Conservation (phyloP, 371 early-diverging fungal genomes). For the Scutellospora calospora region DNA sequence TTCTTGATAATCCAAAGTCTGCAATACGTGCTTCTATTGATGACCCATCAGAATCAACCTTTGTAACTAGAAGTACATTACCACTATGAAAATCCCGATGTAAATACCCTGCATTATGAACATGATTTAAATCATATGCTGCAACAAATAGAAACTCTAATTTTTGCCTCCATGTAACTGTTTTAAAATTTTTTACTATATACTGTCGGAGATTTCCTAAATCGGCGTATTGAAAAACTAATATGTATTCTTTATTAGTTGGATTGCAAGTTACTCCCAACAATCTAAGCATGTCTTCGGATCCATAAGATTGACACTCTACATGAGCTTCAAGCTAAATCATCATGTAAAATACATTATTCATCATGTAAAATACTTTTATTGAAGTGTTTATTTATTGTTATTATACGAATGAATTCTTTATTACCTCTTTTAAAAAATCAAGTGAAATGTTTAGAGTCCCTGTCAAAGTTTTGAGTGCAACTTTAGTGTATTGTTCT, state of each 20-base stretch:
- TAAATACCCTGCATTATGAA: background rate
- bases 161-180: background rate
- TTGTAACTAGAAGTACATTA: background rate
- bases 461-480: background rate
- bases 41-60: background rate
- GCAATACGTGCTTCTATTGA: background rate
- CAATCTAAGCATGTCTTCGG: background rate
- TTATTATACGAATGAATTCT: too few species aligned
- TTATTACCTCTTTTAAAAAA: background rate
- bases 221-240: background rate
- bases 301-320: background rate
- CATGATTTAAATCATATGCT: background rate
- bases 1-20: background rate
- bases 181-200: background rate
- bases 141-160: background rate
- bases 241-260: background rate
- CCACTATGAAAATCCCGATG: slow-evolving; percentile 17
- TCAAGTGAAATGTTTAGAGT: background rate
- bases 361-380: too few species aligned
- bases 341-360: too few species aligned
- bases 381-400: background rate
- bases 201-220: background rate
- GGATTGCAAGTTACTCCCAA: background rate
- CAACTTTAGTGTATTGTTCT: background rate
- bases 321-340: background rate